Conservation (phyloP, 176 grass and related monocot species). For the Triticum monococcum region DNA sequence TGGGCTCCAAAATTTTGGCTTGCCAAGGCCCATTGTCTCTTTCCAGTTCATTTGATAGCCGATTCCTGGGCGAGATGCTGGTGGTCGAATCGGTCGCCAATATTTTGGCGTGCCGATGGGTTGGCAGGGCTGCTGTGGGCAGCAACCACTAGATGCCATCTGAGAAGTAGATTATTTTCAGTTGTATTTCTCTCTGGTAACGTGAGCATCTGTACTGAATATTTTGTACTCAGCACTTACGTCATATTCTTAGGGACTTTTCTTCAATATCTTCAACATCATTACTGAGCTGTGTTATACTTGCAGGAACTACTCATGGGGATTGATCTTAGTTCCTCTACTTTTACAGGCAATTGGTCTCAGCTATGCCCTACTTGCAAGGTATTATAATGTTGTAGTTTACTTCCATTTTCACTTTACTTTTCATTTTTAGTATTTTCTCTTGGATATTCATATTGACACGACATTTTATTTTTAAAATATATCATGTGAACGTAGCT, state of each 20-base stretch:
- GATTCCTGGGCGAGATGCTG: too few species aligned
- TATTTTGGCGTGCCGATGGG: too few species aligned
- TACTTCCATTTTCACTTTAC: slow-evolving; percentile 1
- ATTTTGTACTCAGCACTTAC: slow-evolving; percentile 2
- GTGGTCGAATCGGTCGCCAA: too few species aligned
- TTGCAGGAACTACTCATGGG: slow-evolving; percentile 83
- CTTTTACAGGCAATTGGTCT: slow-evolving; percentile 93
- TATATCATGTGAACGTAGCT: background rate
- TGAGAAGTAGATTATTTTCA: slow-evolving; percentile 11
- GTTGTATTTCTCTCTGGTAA: background rate
- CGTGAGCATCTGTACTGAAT: slow-evolving; percentile 12
- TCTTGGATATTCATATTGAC: slow-evolving; percentile 12
- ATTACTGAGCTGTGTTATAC: slow-evolving; percentile 27
- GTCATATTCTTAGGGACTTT: slow-evolving; percentile 9
- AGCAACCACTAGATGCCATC: background rate
- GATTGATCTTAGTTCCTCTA: slow-evolving; percentile 71
- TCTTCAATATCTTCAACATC: slow-evolving; percentile 17
- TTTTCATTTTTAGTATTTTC: background rate
- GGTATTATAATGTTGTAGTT: slow-evolving; percentile 44
- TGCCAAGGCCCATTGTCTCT: too few species aligned
- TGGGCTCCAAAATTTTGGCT: too few species aligned
- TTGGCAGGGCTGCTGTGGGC: too few species aligned
- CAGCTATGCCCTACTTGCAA: slow-evolving; percentile 95
- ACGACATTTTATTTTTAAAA: background rate
- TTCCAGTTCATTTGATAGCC: too few species aligned